phyloP scores from a whole-genome alignment of 1,284 basidiomycete genomes.

The Sporisorium reilianum region DNA sequence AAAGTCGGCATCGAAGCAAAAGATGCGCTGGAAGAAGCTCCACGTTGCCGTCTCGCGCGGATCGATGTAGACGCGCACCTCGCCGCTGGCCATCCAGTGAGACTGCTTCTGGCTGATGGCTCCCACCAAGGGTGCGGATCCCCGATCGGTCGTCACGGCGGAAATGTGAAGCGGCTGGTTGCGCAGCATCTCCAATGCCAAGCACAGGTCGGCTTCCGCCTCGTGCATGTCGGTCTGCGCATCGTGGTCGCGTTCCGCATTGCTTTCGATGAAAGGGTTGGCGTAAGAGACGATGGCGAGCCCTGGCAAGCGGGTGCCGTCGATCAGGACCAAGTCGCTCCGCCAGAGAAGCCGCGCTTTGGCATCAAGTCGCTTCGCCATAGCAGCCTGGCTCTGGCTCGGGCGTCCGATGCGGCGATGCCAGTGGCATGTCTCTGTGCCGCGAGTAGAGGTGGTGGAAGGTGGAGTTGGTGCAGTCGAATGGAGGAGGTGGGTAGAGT shows the following conservation, averaged over 20 bases:
- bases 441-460: conserved; percentile 1
- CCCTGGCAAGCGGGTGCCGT: conserved; percentile 62
- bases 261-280: conserved; percentile 48
- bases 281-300: conserved; percentile 60
- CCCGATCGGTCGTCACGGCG: conserved; percentile 20
- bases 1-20: conserved; percentile 52
- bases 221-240: conserved; percentile 15
- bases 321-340: conserved; percentile 56
- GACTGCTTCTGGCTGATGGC: conserved; percentile 10
- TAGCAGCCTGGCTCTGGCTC: conserved; percentile 21
- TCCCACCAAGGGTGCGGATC: neutral
- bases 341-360: conserved; percentile 63
- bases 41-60: conserved; percentile 44
- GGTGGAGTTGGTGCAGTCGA: neutral
- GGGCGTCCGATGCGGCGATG: neutral
- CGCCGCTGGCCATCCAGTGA: conserved; percentile 41
- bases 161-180: conserved; percentile 55
- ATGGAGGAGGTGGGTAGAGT: neutral
- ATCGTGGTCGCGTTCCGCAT: conserved; percentile 4
- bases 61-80: conserved; percentile 54
- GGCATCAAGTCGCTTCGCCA: conserved; percentile 20
- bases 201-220: conserved; percentile 61
- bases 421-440: conserved; percentile 15
- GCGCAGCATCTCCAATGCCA: conserved; percentile 66
- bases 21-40: conserved; percentile 59